Evolutionary conservation across 2,329 filamentous ascomycete genomes (phyloP), one percentile per base, ranked within the genome.

Genomic region (Bipolaris sorokiniana): DNA sequence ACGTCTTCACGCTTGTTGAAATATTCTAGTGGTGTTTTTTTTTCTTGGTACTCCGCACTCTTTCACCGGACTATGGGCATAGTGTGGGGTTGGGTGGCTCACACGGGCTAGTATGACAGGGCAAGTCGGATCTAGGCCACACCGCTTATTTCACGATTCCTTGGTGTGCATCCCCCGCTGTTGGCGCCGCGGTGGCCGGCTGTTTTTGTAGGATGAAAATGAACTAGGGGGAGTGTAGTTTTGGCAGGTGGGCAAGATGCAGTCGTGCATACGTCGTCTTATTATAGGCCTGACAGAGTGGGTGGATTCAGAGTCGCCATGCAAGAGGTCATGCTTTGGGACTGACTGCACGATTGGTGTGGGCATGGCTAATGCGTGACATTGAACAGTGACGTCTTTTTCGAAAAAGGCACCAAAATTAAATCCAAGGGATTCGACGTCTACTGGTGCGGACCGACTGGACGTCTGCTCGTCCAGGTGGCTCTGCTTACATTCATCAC

Each of bases 61-160:
- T 40, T 40, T 53, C 44, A 57, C 54, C 50, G 54, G 44, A 55
- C 44, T 44, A 57, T 33, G 28, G 23, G 15, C 50, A 44, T 36
- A 37, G 44, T 47, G 44, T 54, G 51, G 51, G 44, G 44, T 54
- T 44, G 51, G 44, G 51, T 47, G 33, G 23, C 36, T n/a, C 34
- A 48, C 36, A 40, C 28, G 36, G 28, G 26, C 33, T 16, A 23
- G 49, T 18, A 22, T 28, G 33, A 42, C 37, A 31, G n/a, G 44
- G 23, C 38, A 37, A 48, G 31, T 23, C 42, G 22, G 49, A 48
- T 33, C 50, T 54, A 37, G 10, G 52, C 38, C 50, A 49, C 55
- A 57, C 55, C 55, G 55, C 55, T 57, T 48, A 45, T 57, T 57
- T 38, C 50, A 54, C 36, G 22, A 49, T 41, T 28, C 18, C 51